phyloP scores from a whole-genome alignment of 2,329 filamentous ascomycete species.

The Kalmusia sp. region DNA sequence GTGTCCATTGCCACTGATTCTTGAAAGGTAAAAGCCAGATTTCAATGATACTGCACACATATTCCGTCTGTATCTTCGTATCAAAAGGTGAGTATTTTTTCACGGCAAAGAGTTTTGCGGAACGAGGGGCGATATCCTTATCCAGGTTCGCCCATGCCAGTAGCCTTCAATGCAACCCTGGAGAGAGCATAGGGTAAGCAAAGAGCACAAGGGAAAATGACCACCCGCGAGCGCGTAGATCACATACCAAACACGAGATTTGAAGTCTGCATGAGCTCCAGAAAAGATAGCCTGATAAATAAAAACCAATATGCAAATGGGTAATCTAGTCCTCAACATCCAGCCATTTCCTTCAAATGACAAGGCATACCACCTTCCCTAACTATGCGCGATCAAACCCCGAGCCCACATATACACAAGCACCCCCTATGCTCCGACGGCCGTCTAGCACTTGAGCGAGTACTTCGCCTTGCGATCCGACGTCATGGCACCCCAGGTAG shows the following conservation, averaged over 20 bases:
- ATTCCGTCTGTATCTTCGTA: no score
- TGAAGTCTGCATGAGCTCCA: not conserved
- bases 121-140: no score
- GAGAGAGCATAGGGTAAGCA: no score
- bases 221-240: not conserved
- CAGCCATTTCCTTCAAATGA: not conserved
- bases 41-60: no score
- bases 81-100: no score
- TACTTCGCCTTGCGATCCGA: constrained; percentile 66
- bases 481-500: constrained; percentile 73
- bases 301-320: not conserved
- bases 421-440: not conserved
- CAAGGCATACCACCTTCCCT: not conserved
- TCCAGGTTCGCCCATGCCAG: no score
- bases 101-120: no score
- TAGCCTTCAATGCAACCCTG: no score
- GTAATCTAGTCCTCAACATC: not conserved
- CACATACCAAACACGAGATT: not conserved
- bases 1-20: no score
- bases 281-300: not conserved
- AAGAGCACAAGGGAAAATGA: not conserved
- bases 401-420: not conserved
- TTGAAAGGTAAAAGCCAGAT: no score
- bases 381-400: not conserved
- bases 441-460: constrained; percentile 52